phyloP scores from a whole-genome alignment of 495 filamentous ascomycete species.

The Podospora bellae-mahoneyi region DNA sequence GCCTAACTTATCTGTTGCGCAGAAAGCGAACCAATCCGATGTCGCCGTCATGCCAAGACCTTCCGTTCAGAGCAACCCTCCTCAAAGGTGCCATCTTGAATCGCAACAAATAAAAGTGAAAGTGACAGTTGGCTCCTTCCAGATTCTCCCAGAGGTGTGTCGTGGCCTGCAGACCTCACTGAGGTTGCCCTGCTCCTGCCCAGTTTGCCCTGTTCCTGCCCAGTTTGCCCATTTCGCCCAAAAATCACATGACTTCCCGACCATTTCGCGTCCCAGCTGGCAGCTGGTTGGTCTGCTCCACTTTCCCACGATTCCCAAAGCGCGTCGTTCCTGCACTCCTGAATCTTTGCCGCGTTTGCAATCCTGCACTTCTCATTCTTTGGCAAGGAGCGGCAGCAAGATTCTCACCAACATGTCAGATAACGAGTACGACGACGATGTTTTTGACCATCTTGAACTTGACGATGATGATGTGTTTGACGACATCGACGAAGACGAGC shows the following conservation, averaged over 20 bases:
- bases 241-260: neutral
- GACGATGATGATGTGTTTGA: constrained; percentile 25
- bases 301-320: neutral
- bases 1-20: no score
- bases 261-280: neutral
- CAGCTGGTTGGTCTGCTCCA: no score
- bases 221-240: neutral
- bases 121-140: no score
- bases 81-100: no score
- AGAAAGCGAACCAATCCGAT: neutral
- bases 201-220: no score
- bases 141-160: no score
- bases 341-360: no score
- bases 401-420: neutral
- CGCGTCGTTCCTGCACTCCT: neutral
- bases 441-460: constrained; percentile 17
- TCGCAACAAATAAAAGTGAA: no score
- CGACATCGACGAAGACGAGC: constrained; percentile 24
- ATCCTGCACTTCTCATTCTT: neutral
- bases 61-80: neutral
- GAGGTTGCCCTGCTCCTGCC: no score
- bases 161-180: no score
- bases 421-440: constrained; percentile 27
- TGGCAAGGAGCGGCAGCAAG: neutral
- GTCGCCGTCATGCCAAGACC: neutral